phyloP scores from a whole-genome alignment of 805 yeast species.

The Saccharomycopsis selenospora region DNA sequence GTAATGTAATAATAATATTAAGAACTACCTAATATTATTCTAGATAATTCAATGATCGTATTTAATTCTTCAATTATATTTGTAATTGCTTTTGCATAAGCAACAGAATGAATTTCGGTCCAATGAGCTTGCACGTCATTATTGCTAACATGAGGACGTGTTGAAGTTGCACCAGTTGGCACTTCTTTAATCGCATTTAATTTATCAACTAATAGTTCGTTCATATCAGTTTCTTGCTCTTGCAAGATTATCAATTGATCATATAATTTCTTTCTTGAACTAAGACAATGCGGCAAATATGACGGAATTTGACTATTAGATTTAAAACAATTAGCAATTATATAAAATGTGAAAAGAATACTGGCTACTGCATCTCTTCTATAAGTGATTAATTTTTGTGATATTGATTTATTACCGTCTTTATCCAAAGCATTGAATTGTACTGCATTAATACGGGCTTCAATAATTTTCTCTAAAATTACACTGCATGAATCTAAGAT shows the following conservation, averaged over 20 bases:
- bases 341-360: constrained; percentile 36
- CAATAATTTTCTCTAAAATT: constrained; percentile 37
- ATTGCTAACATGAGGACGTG: constrained; percentile 1
- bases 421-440: constrained; percentile 40
- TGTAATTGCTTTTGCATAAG: constrained; percentile 42
- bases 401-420: constrained; percentile 33
- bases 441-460: constrained; percentile 42
- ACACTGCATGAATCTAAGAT: constrained; percentile 34
- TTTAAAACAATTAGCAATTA: constrained; percentile 37
- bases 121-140: constrained; percentile 30
- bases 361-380: constrained; percentile 44
- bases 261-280: constrained; percentile 36
- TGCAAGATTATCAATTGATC: constrained; percentile 34
- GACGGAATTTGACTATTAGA: constrained; percentile 33
- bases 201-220: not conserved
- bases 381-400: constrained; percentile 34
- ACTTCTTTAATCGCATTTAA: constrained; percentile 7
- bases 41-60: constrained; percentile 31
- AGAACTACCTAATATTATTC: constrained; percentile 41
- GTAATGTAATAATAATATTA: too few relatives aligned
- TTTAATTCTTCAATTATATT: constrained; percentile 38
- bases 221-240: not conserved
- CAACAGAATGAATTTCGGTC: constrained; percentile 43
- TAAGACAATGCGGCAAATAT: constrained; percentile 39
- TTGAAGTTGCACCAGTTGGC: not conserved